Evolutionary conservation across 768 basidiomycete species (phyloP), one percentile per base, ranked within the genome.

Genomic region (Tricholomella constricta): DNA sequence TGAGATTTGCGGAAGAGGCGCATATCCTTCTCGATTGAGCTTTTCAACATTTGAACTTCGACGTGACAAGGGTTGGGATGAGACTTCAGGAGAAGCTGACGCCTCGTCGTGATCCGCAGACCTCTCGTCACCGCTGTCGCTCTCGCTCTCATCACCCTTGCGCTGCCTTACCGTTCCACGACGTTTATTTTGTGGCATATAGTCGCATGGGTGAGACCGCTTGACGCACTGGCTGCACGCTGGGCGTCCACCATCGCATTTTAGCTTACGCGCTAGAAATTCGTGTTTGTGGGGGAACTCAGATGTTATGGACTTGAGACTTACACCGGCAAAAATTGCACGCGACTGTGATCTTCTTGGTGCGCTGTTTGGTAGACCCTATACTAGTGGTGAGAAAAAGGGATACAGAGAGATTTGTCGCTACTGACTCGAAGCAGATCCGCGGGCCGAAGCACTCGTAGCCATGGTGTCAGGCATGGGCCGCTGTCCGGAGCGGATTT

Each of bases 311-410:
- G 23, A 62, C 56, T 56, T 51, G 27, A 32, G 27, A 79, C 89
- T 72, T 69, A 91, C 91, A 91, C 56, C 91, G 86, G 74, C 91
- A 93, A 69, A 93, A 93, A 69, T 93, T 91, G 75, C 91, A 93
- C 34, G 91, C 91, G 40, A 92, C 89, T 19, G 87, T 90, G 48
- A 92, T 92, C 71, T 93, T 91, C 77, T 91, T 91, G 48, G 85
- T 82, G 52, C 88, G 80, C 59, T 82, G 82, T 59, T 86, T 86
- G 56, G 77, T 77, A 29, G 83, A 80, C 66, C 78, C 84, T 84
- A 60, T n/a, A 9, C 22, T 25, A 29, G 34, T 48, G 49, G 22
- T 52, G 26, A 55, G 59, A 23, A 26, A 37, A 19, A 35, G 37
- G 19, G 31, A 35, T 14, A 48, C 20, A 35, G 22, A 53, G 48